Evolutionary conservation across 257 asterid species (phyloP), one percentile per base, ranked within the genome.

Genomic region (Handroanthus guayacan): DNA sequence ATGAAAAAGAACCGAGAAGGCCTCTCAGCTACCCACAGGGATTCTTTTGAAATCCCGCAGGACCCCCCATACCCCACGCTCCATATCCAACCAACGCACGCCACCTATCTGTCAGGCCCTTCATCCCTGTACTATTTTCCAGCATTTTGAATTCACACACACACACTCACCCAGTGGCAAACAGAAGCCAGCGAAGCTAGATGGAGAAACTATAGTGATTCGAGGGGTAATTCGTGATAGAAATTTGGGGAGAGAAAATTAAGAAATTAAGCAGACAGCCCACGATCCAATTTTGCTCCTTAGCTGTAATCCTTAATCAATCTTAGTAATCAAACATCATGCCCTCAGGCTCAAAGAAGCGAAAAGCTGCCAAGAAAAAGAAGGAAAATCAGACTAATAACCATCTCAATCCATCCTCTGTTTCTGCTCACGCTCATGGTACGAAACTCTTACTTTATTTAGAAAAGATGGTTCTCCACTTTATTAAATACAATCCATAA

Each of bases 301-400:
- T 66, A 18, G 45, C 78, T 74, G 41, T 31, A 12, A 25, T 14
- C 41, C 78, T 64, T 63, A 63, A 71, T 56, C 72, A 39, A 20
- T 43, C 37, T 37, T 50, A 2, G 11, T 17, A 17, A 68, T 38
- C 80, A 44, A 72, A 3, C 72, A 86, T 66, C 83, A 92, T 92
- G 97, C 96, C 96, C 5, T 81, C 92, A 44, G 97, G 94, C 76
- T 36, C 96, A 13, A 88, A 83, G 87, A 91, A 87, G 82, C 82
- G 96, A 74, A 91, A 91, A 80, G 88, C 95, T 70, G 85, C 87
- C 45, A 87, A 83, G 89, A 89, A 85, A 77, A 91, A 76, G 87
- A 84, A 83, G 91, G 87, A 62, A 69, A 60, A 58, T 56, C 87
- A 74, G 66, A 43, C 76, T 10, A 74, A 10, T 75, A 75, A 64